Base-by-base conservation (phyloP, 1,139 yeast genomes). In the Zhuliangozyma blackwelliae region DNA sequence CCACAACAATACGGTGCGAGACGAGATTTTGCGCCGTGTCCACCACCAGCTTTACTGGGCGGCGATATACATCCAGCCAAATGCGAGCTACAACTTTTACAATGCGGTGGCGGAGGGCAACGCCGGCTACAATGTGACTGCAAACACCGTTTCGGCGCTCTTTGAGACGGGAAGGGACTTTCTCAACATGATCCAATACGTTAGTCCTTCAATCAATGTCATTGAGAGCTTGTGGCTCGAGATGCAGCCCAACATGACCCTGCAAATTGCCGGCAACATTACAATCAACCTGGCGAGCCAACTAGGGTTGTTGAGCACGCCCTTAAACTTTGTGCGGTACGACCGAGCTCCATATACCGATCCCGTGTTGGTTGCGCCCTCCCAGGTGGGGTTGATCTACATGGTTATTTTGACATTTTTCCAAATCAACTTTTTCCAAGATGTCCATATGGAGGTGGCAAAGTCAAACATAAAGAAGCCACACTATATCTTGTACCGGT, bases 371-470 rank as follows among this genome's bases (percentile, higher is more conserved):
- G 48, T 71, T 16, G 88, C 87, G 1, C 87, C 90, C 2, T 57
- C 78, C 5, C 87, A 82, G 55, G 81, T 85, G 46, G 95, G 95
- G 34, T 67, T 83, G 40, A 83, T 87, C 57, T 86, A 78, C 57
- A 67, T 82, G 54, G 74, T 87, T 47, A 79, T 87, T 56, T 60
- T 85, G 39, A 79, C 95, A 10, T 64, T 69, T 42, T 61, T 68
- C 57, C 78, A 77, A 44, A 71, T 81, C 50, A 73, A 77, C 41
- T 70, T 82, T 53, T 79, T 80, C 53, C 66, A 64, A 16, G 75
- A 75, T 5, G 54, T 77, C 25, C 85, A 83, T 52, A 59, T 58
- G 42, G 54, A 64, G 26, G 67, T 82, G 35, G 63, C 75, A 3
- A 44, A 46, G 35, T 44, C 56, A 28, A 59, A 60, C 3, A 41